Evolutionary conservation across 306 rosid species (phyloP).

Genomic region (Cicer bijugum): DNA sequence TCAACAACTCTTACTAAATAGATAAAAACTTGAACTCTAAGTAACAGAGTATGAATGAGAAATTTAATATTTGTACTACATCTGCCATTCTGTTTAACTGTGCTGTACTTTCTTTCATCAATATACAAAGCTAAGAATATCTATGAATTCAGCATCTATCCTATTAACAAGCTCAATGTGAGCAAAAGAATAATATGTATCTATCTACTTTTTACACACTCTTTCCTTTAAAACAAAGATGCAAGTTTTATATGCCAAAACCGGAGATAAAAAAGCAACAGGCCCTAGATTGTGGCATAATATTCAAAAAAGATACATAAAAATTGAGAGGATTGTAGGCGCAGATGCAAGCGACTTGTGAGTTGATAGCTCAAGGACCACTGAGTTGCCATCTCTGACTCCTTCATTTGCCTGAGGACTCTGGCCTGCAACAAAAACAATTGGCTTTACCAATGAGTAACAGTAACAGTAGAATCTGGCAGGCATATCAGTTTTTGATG

Average conservation of each 20-base stretch:
- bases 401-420: slow-evolving; percentile 88
- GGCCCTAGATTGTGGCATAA: slow-evolving; percentile 63
- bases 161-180: slow-evolving; percentile 57
- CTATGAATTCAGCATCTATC: slow-evolving; percentile 25
- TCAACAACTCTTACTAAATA: background rate
- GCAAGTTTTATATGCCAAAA: background rate
- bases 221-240: background rate
- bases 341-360: slow-evolving; percentile 73
- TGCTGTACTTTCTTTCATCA: slow-evolving; percentile 42
- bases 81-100: slow-evolving; percentile 5
- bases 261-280: background rate
- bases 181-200: slow-evolving; percentile 54
- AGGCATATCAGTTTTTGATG: too few relatives aligned
- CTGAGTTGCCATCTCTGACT: slow-evolving; percentile 86
- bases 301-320: slow-evolving; percentile 79
- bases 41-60: background rate
- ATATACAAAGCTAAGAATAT: slow-evolving; percentile 34
- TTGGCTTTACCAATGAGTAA: slow-evolving; percentile 15
- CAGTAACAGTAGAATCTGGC: slow-evolving; percentile 2
- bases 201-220: slow-evolving; percentile 34
- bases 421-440: slow-evolving; percentile 60
- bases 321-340: slow-evolving; percentile 76
- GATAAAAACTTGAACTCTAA: background rate
- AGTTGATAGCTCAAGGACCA: slow-evolving; percentile 93
- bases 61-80: background rate